A percentile compares a stretch with the other conserved stretches of the same genome.
Conservation (phyloP, 805 yeast genomes). For the Ogataea allantospora region DNA sequence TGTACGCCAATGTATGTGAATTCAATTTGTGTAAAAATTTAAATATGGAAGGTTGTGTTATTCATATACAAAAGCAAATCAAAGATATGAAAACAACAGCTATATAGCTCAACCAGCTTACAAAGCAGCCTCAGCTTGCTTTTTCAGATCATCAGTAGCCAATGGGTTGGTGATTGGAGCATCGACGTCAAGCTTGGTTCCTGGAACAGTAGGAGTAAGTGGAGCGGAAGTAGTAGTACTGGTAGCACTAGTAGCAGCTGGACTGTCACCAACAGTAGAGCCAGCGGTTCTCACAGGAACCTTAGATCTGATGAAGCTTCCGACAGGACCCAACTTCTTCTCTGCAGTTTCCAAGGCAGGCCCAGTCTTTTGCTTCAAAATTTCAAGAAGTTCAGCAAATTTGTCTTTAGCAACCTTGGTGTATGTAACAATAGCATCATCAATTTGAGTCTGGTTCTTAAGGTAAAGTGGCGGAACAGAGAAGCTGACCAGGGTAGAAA, state of each 20-base stretch:
- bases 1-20: background rate
- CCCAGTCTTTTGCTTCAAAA: slow-evolving; percentile 42
- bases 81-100: slow-evolving; percentile 1
- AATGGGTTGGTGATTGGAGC: slow-evolving; percentile 14
- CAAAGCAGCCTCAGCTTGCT: slow-evolving; percentile 13
- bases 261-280: slow-evolving; percentile 51
- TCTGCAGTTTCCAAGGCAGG: slow-evolving; percentile 61
- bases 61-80: slow-evolving; percentile 5
- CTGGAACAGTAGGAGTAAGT: slow-evolving; percentile 6
- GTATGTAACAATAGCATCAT: slow-evolving; percentile 52
- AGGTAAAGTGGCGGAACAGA: slow-evolving; percentile 73
- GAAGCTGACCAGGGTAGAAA: slow-evolving; percentile 61
- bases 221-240: slow-evolving; percentile 12
- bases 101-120: slow-evolving; percentile 3
- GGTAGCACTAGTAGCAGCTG: slow-evolving; percentile 11
- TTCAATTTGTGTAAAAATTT: background rate
- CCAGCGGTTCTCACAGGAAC: slow-evolving; percentile 69
- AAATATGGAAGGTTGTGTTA: background rate
- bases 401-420: slow-evolving; percentile 49
- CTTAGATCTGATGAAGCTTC: slow-evolving; percentile 54
- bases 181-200: slow-evolving; percentile 7
- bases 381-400: slow-evolving; percentile 40
- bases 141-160: slow-evolving; percentile 4
- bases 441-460: slow-evolving; percentile 74
- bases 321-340: slow-evolving; percentile 65